Base-by-base conservation (phyloP, 2,329 filamentous ascomycete genomes). In the Fusarium illudens region DNA sequence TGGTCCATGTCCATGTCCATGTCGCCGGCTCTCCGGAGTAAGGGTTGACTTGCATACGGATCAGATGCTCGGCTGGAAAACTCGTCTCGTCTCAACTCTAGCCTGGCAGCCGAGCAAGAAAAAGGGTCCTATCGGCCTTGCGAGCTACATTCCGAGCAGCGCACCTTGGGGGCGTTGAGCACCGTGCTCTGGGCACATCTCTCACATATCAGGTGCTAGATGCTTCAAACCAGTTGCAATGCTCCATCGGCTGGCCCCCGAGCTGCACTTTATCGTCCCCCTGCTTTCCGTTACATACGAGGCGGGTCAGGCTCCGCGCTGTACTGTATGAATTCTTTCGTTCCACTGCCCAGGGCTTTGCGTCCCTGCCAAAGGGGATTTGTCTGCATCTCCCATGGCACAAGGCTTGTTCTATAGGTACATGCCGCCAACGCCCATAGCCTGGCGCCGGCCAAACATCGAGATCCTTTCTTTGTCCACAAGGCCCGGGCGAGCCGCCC, bases 271-370 rank as follows among this genome's bases (percentile, higher is more conserved):
- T 55, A 49, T 53, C 44, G 51, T 57, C 58, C 70, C 68, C 68
- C 65, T 69, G 66, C 48, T 54, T 67, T 63, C 46, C 49, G 68
- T 73, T 71, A 64, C 70, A 74, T 73, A 60, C 68, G 65, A 69
- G 67, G 64, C 62, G 68, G 62, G 68, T 66, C 67, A 58, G 53
- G 64, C 51, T 50, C 46, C 50, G 50, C 17, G 54, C 52, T 55
- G 55, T 59, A 67, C 60, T 67, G 64, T 65, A 66, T 49, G 42
- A 37, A 48, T 39, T 56, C 42, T 32, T 36, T 60, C 27, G 22
- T 15, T 58, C 36, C 44, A 53, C 46, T 42, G 13, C 33, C 36
- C 25, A 37, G 39, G 34, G 36, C 36, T 44, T 44, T 44, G 39
- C 39, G 39, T 46, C 27, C 39, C 53, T 59, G 60, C 27, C 32